Percentiles rank a stretch among this genome's conserved stretches.
phyloP scores from a whole-genome alignment of 371 early-diverging fungal species.

The Syncephalastrum sp. region DNA sequence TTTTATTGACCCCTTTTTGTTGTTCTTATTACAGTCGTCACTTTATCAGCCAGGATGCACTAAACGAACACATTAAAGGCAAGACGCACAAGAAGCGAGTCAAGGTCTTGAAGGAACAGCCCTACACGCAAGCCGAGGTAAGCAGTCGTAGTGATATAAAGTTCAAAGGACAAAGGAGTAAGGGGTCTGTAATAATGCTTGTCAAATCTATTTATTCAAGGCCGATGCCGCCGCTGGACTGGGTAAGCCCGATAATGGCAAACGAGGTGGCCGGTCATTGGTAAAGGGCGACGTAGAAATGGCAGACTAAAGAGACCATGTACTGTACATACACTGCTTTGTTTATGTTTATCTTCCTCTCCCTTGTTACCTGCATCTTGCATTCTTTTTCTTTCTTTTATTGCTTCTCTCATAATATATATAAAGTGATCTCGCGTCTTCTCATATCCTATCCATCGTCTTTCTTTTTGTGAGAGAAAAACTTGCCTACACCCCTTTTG shows the following conservation, averaged over 20 bases:
- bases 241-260: conserved; percentile 45
- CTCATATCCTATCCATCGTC: neutral
- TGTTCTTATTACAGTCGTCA: conserved; percentile 33
- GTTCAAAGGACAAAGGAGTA: neutral
- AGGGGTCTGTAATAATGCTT: conserved; percentile 3
- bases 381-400: conserved; percentile 5
- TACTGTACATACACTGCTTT: conserved; percentile 4
- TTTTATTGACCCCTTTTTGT: conserved; percentile 5
- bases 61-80: conserved; percentile 41
- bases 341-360: conserved; percentile 6
- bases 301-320: conserved; percentile 24
- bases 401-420: neutral
- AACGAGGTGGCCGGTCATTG: conserved; percentile 35
- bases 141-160: neutral
- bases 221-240: conserved; percentile 51
- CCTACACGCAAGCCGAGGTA: conserved; percentile 91
- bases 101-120: conserved; percentile 74
- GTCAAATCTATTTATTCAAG: conserved; percentile 16
- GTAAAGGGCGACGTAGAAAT: conserved; percentile 32
- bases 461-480: conserved; percentile 10
- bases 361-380: conserved; percentile 2
- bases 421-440: neutral
- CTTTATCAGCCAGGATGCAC: conserved; percentile 40
- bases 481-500: neutral
- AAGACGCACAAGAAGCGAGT: conserved; percentile 61